Base-by-base conservation (phyloP, 2,329 filamentous ascomycete species). In the Massarina eburnea region DNA sequence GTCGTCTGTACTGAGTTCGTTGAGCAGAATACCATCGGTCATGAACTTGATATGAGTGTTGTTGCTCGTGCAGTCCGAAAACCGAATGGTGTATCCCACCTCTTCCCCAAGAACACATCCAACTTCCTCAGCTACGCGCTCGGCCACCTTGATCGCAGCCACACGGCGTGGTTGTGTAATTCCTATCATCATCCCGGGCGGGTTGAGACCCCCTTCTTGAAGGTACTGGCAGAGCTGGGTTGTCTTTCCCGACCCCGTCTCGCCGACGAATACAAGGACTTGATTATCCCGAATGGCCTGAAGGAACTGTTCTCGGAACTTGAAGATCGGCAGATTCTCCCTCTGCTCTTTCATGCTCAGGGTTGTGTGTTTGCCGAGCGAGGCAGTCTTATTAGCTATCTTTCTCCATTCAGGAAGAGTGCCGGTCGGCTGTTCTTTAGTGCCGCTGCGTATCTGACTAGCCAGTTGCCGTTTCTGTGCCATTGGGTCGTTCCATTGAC, bases 401-500 rank as follows among this genome's bases (percentile, higher is more conserved):
- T 83, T 83, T 72, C 95, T 96, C 94, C 94, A 97, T 70, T 97
- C 94, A 0, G 94, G 92, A 12, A 95, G 78, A 5, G 83, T 80
- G 12, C 89, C 87, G 1, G 75, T 76, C 1, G 82, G 71, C 55
- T 82, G 81, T 4, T 79, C 74, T 30, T 76, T 74, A 52, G 84
- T 83, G 1, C 85, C 58, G 52, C 82, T 86, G 43, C 89, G 82
- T 39, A 97, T 69, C 55, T 97, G 94, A 55, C 86, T 86, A 1
- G 94, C 94, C 71, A 99, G 99, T 55, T 94, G 86, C 44, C 88
- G 81, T 66, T 91, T 83, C 54, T 94, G 88, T 12, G 90, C 86
- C 91, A 99, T 96, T 0, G 94, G 94, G 67, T 99, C 94, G 46
- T 96, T 88, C 95, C 95, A 99, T 69, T 96, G 91, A 10, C 89